phyloP scores from a whole-genome alignment of 768 basidiomycete species.

The Agaricus blazei region DNA sequence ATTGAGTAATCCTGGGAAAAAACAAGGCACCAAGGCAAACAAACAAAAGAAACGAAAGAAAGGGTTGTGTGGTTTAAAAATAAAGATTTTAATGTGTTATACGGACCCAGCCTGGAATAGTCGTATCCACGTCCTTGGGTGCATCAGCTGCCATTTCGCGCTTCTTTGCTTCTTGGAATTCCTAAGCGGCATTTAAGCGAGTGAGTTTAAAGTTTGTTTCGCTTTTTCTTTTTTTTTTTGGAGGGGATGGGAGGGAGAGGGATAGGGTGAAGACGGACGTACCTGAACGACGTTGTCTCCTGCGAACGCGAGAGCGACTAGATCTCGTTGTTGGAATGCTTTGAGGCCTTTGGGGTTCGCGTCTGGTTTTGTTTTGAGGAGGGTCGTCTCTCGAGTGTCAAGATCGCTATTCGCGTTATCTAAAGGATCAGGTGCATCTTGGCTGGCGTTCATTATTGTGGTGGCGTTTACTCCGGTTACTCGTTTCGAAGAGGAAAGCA shows the following conservation, averaged over 20 bases:
- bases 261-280: slow-evolving; percentile 16
- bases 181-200: slow-evolving; percentile 35
- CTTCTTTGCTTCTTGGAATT: slow-evolving; percentile 81
- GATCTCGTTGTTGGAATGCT: slow-evolving; percentile 85
- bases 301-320: slow-evolving; percentile 93
- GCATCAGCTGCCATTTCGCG: slow-evolving; percentile 84
- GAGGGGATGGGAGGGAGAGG: not conserved
- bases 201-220: too few relatives aligned
- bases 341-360: slow-evolving; percentile 46
- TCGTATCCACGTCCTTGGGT: slow-evolving; percentile 81
- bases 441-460: slow-evolving; percentile 30
- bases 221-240: too few relatives aligned
- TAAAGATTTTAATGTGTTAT: not conserved
- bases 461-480: slow-evolving; percentile 34
- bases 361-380: slow-evolving; percentile 25
- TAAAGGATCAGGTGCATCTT: slow-evolving; percentile 38
- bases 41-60: too few relatives aligned
- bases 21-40: too few relatives aligned
- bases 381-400: slow-evolving; percentile 58
- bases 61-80: too few relatives aligned
- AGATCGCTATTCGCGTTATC: slow-evolving; percentile 57
- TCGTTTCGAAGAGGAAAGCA: slow-evolving; percentile 15
- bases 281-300: slow-evolving; percentile 95
- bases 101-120: slow-evolving; percentile 92
- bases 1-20: not conserved